Percentiles rank a stretch among this genome's conserved stretches.
Conservation (phyloP, 495 filamentous ascomycete genomes). For the Cudoniella acicularis region DNA sequence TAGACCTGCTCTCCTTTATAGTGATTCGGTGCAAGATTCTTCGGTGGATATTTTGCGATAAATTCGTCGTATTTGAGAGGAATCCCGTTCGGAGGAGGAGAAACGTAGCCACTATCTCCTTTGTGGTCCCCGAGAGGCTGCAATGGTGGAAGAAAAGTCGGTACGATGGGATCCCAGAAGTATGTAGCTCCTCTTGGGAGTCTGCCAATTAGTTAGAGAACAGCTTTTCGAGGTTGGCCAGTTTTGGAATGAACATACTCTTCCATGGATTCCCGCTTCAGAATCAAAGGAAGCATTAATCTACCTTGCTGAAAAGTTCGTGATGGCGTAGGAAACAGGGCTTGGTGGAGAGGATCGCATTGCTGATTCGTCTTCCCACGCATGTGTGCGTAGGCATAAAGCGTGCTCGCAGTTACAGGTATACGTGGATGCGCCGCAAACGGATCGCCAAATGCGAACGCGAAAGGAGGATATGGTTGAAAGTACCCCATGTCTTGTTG, state of each 20-base stretch:
- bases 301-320: neutral
- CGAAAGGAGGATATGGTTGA: neutral
- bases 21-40: constrained; percentile 6
- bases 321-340: constrained; percentile 5
- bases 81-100: neutral
- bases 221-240: neutral
- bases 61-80: constrained; percentile 8
- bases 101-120: neutral
- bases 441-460: neutral
- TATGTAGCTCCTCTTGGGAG: constrained; percentile 1
- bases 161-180: constrained; percentile 16
- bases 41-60: neutral
- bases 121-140: neutral
- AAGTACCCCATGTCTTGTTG: neutral
- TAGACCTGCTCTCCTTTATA: constrained; percentile 17
- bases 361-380: neutral
- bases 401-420: constrained; percentile 12
- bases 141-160: neutral
- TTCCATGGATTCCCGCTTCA: neutral
- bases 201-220: neutral
- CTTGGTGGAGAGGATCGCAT: constrained; percentile 10
- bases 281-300: neutral
- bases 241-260: neutral
- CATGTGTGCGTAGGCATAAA: constrained; percentile 17
- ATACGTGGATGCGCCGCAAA: constrained; percentile 2